Evolutionary conservation across 1,284 basidiomycete species (phyloP), one percentile per base, ranked within the genome.

Genomic region (Irpex sp.): DNA sequence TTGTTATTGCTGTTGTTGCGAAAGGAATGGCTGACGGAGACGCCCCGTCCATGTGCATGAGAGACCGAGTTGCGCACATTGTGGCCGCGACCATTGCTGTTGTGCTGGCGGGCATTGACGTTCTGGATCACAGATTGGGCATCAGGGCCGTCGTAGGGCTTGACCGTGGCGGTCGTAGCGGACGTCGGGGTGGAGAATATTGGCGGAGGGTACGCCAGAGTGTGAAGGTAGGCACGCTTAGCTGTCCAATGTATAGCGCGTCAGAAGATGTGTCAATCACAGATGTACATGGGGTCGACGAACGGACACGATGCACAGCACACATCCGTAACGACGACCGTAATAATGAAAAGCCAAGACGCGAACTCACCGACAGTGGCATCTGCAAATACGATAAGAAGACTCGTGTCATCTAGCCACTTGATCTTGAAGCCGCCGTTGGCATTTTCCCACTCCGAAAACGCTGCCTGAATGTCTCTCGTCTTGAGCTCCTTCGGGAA

Each of bases 401-500:
- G 92, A 73, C 93, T 96, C 56, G 93, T 96, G 77, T 99, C 97
- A 77, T 99, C 95, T 70, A 90, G 87, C 97, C 97, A 99, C 77
- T 99, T 99, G 77, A 99, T 97, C 82, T 96, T 94, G 82, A 97
- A 98, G 17, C 96, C 97, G 47, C 96, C 96, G 64, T 84, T 88
- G 56, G 89, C 82, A 65, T 82, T 85, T 71, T 98, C 96, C 86
- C 92, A 98, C 52, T 96, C 93, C 60, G 88, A 83, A 76, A 99
- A 98, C 49, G 95, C 91, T 60, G 84, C 76, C 73, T 98, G 95
- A 60, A 99, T 92, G 77, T 99, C 97, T 74, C 94, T 91, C 34
- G 97, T 99, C 81, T 98, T 99, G 74, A 99, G 86, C 76, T 96
- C 92, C 72, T 96, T 91, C 6, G 93, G 87, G 75, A 99, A 99